A percentile compares a stretch with the other conserved stretches of the same genome.
Evolutionary conservation across 768 basidiomycete species (phyloP).

Genomic region (Rhodotorula toruloides): DNA sequence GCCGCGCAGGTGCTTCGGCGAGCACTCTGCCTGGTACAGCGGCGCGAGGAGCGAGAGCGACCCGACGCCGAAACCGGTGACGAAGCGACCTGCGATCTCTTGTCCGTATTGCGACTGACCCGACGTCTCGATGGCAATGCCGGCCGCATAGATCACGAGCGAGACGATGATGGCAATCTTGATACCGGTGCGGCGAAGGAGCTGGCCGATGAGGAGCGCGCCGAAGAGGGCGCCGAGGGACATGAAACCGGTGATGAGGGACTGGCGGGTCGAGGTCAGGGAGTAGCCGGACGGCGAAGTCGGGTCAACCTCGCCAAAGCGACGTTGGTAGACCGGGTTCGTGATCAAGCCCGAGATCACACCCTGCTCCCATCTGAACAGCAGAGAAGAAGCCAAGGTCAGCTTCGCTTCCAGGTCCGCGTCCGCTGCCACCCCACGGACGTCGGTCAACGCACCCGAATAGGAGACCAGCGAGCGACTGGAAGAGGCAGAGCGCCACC

Average conservation of each 20-base stretch:
- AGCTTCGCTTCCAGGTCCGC: background rate
- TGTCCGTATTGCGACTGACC: conserved; percentile 20
- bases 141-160: conserved; percentile 35
- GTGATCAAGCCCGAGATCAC: conserved; percentile 32
- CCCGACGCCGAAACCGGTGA: conserved; percentile 34
- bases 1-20: conserved; percentile 79
- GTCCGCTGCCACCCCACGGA: background rate
- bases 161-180: conserved; percentile 29
- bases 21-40: conserved; percentile 78
- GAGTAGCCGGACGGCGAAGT: conserved; percentile 20
- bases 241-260: conserved; percentile 37
- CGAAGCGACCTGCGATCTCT: background rate
- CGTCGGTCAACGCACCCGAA: conserved; percentile 23
- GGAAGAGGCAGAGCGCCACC: conserved; percentile 36
- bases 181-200: conserved; percentile 27
- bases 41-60: conserved; percentile 55
- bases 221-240: conserved; percentile 35
- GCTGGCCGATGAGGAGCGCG: conserved; percentile 20
- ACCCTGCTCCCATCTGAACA: conserved; percentile 34
- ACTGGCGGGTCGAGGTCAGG: conserved; percentile 33
- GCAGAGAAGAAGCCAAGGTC: background rate
- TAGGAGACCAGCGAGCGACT: conserved; percentile 37
- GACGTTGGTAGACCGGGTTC: conserved; percentile 27
- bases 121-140: conserved; percentile 33
- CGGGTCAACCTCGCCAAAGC: conserved; percentile 34